These are phyloP conservation scores for Gryganskiella cystojenkinii DNA, from an alignment of 192 early-diverging fungal genomes.

Conservation along the genomic window DNA sequence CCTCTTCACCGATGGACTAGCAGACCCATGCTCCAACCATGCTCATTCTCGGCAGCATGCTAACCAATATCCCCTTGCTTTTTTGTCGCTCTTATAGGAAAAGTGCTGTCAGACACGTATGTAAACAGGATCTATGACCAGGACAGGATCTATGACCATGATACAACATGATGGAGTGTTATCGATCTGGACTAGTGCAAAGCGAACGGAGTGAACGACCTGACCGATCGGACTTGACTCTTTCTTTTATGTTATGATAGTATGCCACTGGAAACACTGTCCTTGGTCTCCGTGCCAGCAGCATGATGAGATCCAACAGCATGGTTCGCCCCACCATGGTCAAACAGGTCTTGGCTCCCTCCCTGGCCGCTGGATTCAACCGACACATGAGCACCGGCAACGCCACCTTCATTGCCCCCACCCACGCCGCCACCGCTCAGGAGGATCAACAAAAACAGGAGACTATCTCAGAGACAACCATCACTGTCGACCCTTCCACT, in stretches of 20 bases:
- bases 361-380: slow-evolving; percentile 33
- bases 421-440: slow-evolving; percentile 9
- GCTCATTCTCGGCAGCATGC: too few relatives aligned
- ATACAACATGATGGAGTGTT: too few relatives aligned
- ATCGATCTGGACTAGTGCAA: too few relatives aligned
- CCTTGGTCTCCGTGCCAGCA: slow-evolving; percentile 7
- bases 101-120: too few relatives aligned
- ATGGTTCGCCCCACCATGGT: slow-evolving; percentile 9
- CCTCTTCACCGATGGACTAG: too few relatives aligned
- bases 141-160: too few relatives aligned
- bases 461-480: not conserved
- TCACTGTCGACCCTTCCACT: slow-evolving; percentile 2
- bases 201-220: too few relatives aligned
- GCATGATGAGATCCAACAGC: slow-evolving; percentile 12
- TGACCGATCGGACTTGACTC: not conserved
- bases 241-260: not conserved
- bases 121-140: too few relatives aligned
- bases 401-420: slow-evolving; percentile 37
- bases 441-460: slow-evolving; percentile 3
- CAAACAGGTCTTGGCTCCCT: slow-evolving; percentile 28
- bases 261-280: slow-evolving; percentile 10
- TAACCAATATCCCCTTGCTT: too few relatives aligned
- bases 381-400: slow-evolving; percentile 48
- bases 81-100: too few relatives aligned
- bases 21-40: too few relatives aligned